Conservation (phyloP, 345 rosid species). For the Stellera chamaejasme region DNA sequence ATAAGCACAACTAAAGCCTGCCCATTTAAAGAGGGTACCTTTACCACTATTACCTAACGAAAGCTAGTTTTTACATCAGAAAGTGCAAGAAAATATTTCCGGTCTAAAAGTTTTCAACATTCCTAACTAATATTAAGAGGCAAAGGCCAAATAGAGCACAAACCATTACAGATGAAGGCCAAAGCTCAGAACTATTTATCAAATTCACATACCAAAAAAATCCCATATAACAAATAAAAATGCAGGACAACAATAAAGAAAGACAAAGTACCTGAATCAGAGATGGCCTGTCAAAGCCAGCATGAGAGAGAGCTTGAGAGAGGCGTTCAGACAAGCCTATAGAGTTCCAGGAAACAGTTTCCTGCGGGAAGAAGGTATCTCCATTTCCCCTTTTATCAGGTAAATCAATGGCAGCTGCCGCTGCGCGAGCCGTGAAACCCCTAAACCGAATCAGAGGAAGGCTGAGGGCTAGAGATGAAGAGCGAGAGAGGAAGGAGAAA, state of each 20-base stretch:
- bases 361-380: slow-evolving; percentile 59
- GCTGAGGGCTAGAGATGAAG: slow-evolving; percentile 17
- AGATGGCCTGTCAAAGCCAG: slow-evolving; percentile 78
- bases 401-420: slow-evolving; percentile 16
- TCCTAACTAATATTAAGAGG: too few species aligned
- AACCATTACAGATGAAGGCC: too few species aligned
- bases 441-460: slow-evolving; percentile 24
- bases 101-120: too few species aligned
- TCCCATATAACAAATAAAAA: too few species aligned
- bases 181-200: too few species aligned
- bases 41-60: too few species aligned
- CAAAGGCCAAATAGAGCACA: too few species aligned
- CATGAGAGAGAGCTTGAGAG: slow-evolving; percentile 45
- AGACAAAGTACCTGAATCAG: slow-evolving; percentile 52
- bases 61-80: too few species aligned
- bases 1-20: too few species aligned
- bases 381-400: slow-evolving; percentile 18
- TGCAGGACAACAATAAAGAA: background rate
- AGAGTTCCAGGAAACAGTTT: slow-evolving; percentile 68
- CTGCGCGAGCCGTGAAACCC: slow-evolving; percentile 21
- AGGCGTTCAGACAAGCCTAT: slow-evolving; percentile 66
- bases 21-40: too few species aligned
- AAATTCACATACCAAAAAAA: too few species aligned
- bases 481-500: slow-evolving; percentile 21
- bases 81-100: too few species aligned